Evolutionary conservation across 2,329 filamentous ascomycete genomes (phyloP), one percentile per base, ranked within the genome.

Genomic region (Bipolaris sorokiniana): DNA sequence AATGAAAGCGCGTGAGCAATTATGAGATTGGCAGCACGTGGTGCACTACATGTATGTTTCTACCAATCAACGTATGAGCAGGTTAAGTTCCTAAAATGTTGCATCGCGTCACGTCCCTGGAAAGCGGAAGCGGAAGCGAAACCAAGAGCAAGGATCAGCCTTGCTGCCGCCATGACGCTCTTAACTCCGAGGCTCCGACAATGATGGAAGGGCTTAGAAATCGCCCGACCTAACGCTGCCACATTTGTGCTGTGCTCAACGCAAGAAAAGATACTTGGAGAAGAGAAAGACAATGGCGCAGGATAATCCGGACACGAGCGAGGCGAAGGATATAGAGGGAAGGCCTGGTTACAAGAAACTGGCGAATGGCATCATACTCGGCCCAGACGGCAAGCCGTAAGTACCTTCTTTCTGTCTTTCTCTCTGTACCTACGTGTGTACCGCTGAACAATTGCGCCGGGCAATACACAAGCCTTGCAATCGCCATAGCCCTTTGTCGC

Each of bases 341-440:
- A 59, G 68, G 33, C 67, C 68, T 20, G 58, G 61, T 2, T 78
- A 82, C 23, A 84, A 84, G 70, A 85, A 82, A 69, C 77, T 90
- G 28, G 85, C 89, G 15, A 90, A 89, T 69, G 90, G 90, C 62
- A 82, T 94, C 2, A 84, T 94, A 36, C 78, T 94, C 34, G 91
- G 88, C 44, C 89, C 89, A 62, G 90, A 95, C 79, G 91, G 91
- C 54, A 95, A 95, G 78, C 91, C 91, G 91, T 94, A 78, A 81
- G 89, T 31, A 31, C 10, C 10, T 31, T 31, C 10, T 28, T 28
- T 28, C 26, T 28, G 10, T 78, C 51, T 34, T 36, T 46, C 15
- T 20, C 5, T 20, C 16, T n/a, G 34, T 40, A 20, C n/a, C 16
- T 40, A 40, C 38, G 3, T 38, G 4, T 10, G 3, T 41, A 23